Evolutionary conservation across 1,139 yeast genomes (phyloP).

Genomic region (Pichia sp.): DNA sequence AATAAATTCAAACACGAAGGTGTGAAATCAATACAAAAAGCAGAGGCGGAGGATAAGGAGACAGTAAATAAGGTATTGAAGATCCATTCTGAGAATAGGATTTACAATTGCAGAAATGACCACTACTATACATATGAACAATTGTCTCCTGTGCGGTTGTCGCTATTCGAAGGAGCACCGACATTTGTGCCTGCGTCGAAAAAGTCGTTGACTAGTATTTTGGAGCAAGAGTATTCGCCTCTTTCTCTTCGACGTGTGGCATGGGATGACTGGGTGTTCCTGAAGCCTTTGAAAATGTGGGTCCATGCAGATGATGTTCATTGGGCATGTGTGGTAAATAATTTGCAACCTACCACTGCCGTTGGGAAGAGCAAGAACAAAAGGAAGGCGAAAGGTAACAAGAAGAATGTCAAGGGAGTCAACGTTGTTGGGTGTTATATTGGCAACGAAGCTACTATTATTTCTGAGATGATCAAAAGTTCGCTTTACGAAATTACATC

Average conservation of each 20-base stretch:
- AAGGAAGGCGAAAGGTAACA: not conserved
- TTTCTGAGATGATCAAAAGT: constrained; percentile 4
- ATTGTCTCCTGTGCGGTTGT: constrained; percentile 41
- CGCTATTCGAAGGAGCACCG: constrained; percentile 47
- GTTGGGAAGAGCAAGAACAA: not conserved
- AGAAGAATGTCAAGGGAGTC: constrained; percentile 14
- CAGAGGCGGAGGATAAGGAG: constrained; percentile 19
- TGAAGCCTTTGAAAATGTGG: constrained; percentile 27
- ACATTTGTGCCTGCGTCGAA: constrained; percentile 41
- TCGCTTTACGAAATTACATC: constrained; percentile 11
- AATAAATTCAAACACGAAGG: not conserved
- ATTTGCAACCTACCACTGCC: constrained; percentile 4
- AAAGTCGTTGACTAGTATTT: constrained; percentile 30
- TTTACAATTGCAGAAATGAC: constrained; percentile 45
- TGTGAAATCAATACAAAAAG: constrained; percentile 5
- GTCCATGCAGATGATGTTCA: constrained; percentile 13
- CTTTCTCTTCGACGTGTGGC: constrained; percentile 32
- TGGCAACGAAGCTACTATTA: constrained; percentile 10
- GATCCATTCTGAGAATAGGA: constrained; percentile 22
- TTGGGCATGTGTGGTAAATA: not conserved
- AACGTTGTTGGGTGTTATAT: constrained; percentile 13
- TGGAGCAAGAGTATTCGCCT: constrained; percentile 29
- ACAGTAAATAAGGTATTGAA: constrained; percentile 13
- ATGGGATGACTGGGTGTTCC: constrained; percentile 27
- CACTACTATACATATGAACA: constrained; percentile 39